Evolutionary conservation across 129 eudicot species (phyloP).

Genomic region (Silybum marianum): DNA sequence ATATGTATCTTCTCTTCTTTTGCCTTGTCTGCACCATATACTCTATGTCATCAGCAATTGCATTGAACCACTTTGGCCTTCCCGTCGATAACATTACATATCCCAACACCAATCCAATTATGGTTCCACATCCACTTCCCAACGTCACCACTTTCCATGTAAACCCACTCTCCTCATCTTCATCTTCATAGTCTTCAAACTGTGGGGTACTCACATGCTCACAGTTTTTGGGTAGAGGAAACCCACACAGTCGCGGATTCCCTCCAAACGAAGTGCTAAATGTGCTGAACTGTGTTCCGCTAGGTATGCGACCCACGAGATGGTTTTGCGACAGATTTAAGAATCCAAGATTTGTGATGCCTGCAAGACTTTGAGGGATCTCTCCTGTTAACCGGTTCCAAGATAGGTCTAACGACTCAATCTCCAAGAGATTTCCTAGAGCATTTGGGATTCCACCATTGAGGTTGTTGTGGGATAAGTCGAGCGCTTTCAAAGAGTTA

Average conservation of each 20-base stretch:
- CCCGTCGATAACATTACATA: constrained; percentile 20
- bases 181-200: no score
- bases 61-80: constrained; percentile 33
- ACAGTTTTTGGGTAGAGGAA: no score
- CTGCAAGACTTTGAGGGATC: no score
- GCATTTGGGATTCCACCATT: constrained; percentile 23
- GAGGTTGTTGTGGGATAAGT: constrained; percentile 30
- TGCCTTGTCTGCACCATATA: not conserved
- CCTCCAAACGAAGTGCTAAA: constrained; percentile 25
- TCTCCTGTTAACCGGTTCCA: no score
- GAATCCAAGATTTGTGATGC: constrained; percentile 15
- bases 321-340: constrained; percentile 41
- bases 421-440: constrained; percentile 3
- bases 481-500: not conserved
- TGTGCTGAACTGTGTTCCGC: constrained; percentile 26
- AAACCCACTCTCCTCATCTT: no score
- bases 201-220: no score
- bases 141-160: not conserved
- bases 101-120: constrained; percentile 25
- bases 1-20: constrained; percentile 9
- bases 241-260: constrained; percentile 13
- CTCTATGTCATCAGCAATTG: constrained; percentile 21
- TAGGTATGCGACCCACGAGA: constrained; percentile 27
- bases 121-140: constrained; percentile 29
- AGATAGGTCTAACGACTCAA: no score